Evolutionary conservation across 495 filamentous ascomycete genomes (phyloP).

Genomic region (Xylaria venustula): DNA sequence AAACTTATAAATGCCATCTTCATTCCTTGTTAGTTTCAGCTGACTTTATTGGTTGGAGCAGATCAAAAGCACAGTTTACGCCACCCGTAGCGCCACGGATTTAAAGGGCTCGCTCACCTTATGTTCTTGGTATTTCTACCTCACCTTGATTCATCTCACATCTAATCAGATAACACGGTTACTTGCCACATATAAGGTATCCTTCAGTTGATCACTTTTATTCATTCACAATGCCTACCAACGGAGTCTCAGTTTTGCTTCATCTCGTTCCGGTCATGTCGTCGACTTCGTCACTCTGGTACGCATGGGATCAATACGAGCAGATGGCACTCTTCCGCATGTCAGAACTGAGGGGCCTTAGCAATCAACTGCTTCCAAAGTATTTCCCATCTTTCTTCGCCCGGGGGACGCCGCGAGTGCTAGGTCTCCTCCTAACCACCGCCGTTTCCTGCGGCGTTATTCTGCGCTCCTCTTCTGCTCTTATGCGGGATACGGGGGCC

Average conservation of each 20-base stretch:
- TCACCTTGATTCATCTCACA: too few relatives aligned
- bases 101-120: too few relatives aligned
- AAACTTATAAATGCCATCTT: too few relatives aligned
- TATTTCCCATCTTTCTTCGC: constrained; percentile 6
- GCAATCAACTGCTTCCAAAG: constrained; percentile 2
- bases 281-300: constrained; percentile 8
- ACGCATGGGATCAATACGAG: constrained; percentile 13
- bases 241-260: not conserved
- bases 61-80: too few relatives aligned
- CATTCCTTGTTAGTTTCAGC: too few relatives aligned
- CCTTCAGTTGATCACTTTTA: too few relatives aligned
- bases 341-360: not conserved
- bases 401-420: constrained; percentile 6
- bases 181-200: too few relatives aligned
- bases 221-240: not conserved
- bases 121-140: too few relatives aligned
- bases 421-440: constrained; percentile 2
- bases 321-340: constrained; percentile 4
- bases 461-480: not conserved
- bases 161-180: too few relatives aligned
- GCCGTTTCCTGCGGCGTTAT: not conserved
- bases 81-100: too few relatives aligned
- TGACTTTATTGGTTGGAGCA: too few relatives aligned
- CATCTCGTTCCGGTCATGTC: constrained; percentile 4
- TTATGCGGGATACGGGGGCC: not conserved